phyloP scores from a whole-genome alignment of 2,329 filamentous ascomycete genomes.

The Endoconidiophora polonica region DNA sequence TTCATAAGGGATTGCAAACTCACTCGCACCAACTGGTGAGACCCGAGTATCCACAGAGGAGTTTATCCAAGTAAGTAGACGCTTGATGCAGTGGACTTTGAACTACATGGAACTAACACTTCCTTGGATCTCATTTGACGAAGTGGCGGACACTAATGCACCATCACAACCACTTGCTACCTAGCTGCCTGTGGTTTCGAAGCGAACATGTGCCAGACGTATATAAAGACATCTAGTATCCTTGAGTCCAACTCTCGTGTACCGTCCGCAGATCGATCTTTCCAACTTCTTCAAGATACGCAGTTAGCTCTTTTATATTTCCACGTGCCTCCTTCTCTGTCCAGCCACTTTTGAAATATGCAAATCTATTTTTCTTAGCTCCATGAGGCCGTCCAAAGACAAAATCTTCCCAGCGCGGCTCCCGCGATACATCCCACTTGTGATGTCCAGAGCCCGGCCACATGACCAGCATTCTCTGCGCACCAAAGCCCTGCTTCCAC shows the following conservation, averaged over 20 bases:
- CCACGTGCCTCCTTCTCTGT: slow-evolving; percentile 1
- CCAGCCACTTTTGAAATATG: slow-evolving; percentile 5
- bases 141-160: background rate
- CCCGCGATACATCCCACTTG: background rate
- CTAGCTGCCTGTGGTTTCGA: background rate
- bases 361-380: slow-evolving; percentile 3
- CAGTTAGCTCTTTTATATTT: background rate
- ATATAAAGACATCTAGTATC: background rate
- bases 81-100: background rate
- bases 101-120: background rate
- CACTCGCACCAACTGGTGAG: too few species aligned
- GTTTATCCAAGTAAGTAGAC: background rate
- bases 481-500: slow-evolving; percentile 3
- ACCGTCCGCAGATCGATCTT: slow-evolving; percentile 1
- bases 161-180: background rate
- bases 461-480: background rate
- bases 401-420: slow-evolving; percentile 11
- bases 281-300: background rate
- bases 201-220: background rate
- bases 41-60: background rate
- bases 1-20: too few species aligned
- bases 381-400: background rate
- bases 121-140: background rate
- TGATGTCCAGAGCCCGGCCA: slow-evolving; percentile 10
- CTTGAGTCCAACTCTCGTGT: background rate